Evolutionary conservation across 345 rosid genomes (phyloP).

Genomic region (Geranium brycei): DNA sequence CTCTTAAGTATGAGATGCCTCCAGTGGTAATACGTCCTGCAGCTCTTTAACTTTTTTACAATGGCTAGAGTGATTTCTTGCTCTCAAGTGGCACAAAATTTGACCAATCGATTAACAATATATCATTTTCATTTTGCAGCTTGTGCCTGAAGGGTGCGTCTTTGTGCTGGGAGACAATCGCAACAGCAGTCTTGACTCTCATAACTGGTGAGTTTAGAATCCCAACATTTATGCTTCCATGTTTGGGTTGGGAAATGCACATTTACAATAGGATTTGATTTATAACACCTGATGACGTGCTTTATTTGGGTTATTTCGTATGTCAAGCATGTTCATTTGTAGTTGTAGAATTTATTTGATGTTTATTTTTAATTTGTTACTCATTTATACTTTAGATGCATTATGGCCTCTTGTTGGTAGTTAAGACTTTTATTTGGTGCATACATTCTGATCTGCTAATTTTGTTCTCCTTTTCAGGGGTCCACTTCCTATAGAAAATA

Average conservation of each 20-base stretch:
- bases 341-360: neutral
- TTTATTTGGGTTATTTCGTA: neutral
- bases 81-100: neutral
- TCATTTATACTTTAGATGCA: neutral
- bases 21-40: slow-evolving; percentile 33
- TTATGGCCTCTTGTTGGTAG: neutral
- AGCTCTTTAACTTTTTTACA: neutral
- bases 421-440: neutral
- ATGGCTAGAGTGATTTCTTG: neutral
- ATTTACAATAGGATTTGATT: neutral
- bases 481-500: slow-evolving; percentile 29
- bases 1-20: slow-evolving; percentile 60
- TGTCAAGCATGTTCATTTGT: neutral
- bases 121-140: slow-evolving; percentile 26
- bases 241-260: neutral
- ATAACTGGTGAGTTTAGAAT: slow-evolving; percentile 49
- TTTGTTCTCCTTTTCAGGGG: slow-evolving; percentile 18
- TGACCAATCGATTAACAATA: neutral
- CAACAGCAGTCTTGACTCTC: slow-evolving; percentile 84
- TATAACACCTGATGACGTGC: neutral
- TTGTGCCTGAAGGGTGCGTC: slow-evolving; percentile 73
- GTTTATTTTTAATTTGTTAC: neutral
- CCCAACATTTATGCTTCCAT: neutral
- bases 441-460: neutral
- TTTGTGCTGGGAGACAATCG: slow-evolving; percentile 94